Conservation (phyloP, 768 basidiomycete genomes). For the Pulveroboletus sp. region DNA sequence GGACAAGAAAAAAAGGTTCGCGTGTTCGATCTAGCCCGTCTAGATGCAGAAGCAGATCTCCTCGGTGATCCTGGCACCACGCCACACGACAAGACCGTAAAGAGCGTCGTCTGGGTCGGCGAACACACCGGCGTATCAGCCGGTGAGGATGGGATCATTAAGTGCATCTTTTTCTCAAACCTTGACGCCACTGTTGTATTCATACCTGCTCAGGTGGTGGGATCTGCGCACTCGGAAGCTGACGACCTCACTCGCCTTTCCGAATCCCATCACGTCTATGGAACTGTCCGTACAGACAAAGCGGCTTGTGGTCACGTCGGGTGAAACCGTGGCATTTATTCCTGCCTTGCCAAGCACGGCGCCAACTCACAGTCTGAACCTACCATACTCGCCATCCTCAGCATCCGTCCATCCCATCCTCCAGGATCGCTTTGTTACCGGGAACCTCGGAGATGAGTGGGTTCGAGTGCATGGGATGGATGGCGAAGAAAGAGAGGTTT, state of each 20-base stretch:
- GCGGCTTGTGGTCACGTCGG: conserved; percentile 85
- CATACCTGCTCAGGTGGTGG: conserved; percentile 75
- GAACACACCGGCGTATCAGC: conserved; percentile 85
- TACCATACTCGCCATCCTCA: conserved; percentile 87
- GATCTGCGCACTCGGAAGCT: conserved; percentile 78
- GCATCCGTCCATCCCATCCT: conserved; percentile 90
- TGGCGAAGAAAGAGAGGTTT: conserved; percentile 85
- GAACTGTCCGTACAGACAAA: conserved; percentile 81
- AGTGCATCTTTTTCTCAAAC: conserved; percentile 46
- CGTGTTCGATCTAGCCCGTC: conserved; percentile 83
- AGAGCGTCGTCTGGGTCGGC: conserved; percentile 91
- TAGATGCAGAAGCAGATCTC: conserved; percentile 85
- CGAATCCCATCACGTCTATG: conserved; percentile 88
- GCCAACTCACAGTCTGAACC: conserved; percentile 68
- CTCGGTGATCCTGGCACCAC: conserved; percentile 55
- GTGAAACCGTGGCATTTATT: conserved; percentile 90
- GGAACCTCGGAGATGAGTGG: conserved; percentile 90
- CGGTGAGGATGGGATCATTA: conserved; percentile 87
- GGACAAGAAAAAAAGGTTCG: conserved; percentile 98
- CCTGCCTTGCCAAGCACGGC: conserved; percentile 62
- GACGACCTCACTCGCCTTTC: conserved; percentile 66
- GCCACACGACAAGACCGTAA: conserved; percentile 86
- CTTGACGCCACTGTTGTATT: conserved; percentile 1
- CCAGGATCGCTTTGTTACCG: conserved; percentile 90
- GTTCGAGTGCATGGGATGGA: conserved; percentile 89